A percentile compares a stretch with the other conserved stretches of the same genome.
These are phyloP conservation scores for Xylariaceae sp. DNA, from an alignment of 2,329 filamentous ascomycete species.

Conservation along the genomic window DNA sequence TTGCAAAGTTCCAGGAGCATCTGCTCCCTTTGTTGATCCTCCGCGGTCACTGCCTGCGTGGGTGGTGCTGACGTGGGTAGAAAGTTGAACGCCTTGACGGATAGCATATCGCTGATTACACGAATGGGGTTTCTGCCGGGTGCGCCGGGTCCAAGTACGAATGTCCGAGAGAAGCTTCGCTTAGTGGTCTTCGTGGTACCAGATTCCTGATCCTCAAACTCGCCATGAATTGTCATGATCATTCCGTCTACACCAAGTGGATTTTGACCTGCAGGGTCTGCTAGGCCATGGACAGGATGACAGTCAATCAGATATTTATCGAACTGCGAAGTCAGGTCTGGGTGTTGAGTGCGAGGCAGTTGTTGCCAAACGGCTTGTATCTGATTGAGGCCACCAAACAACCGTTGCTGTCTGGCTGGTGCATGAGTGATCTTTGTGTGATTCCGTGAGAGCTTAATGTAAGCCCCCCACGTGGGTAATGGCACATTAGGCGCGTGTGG, in stretches of 20 bases:
- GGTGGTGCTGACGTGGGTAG: conserved; percentile 47
- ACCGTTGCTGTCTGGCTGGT: conserved; percentile 66
- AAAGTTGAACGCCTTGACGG: conserved; percentile 68
- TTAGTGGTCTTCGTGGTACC: conserved; percentile 62
- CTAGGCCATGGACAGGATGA: conserved; percentile 72
- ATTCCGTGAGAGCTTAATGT: conserved; percentile 80
- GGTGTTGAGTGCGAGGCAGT: conserved; percentile 76
- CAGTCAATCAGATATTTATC: conserved; percentile 85
- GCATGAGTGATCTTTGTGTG: conserved; percentile 70
- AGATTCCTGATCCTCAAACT: conserved; percentile 76
- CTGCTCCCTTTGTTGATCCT: conserved; percentile 65
- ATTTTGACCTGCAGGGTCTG: conserved; percentile 70
- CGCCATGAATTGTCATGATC: conserved; percentile 79
- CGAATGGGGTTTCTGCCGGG: conserved; percentile 69
- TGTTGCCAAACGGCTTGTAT: conserved; percentile 73
- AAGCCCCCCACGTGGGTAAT: conserved; percentile 69
- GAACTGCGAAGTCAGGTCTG: conserved; percentile 68
- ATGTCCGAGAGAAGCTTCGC: conserved; percentile 82
- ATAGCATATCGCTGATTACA: conserved; percentile 80
- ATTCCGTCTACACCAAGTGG: conserved; percentile 75
- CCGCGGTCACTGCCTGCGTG: conserved; percentile 36
- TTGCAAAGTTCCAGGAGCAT: conserved; percentile 77
- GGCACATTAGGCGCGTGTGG: conserved; percentile 55
- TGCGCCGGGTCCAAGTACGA: conserved; percentile 77
- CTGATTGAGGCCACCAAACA: conserved; percentile 66